A percentile compares a stretch with the other conserved stretches of the same genome.
These are phyloP conservation scores for Populus nigra DNA, from an alignment of 345 rosid species.

Conservation along the genomic window DNA sequence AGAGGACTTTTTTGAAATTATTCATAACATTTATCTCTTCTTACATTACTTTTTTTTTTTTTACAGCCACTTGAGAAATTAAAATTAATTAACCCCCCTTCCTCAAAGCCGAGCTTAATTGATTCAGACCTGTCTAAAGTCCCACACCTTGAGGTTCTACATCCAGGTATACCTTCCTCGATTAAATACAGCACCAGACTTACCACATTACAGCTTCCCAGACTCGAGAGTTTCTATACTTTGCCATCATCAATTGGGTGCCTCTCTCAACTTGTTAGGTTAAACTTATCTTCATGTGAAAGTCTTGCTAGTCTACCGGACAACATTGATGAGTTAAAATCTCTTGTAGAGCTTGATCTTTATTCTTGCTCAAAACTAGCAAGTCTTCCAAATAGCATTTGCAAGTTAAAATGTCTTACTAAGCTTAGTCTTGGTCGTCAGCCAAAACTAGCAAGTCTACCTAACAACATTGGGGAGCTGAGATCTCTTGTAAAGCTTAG, in stretches of 20 bases:
- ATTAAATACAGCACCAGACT: background rate
- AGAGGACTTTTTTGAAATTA: too few species aligned
- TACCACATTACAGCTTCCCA: background rate
- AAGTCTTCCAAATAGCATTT: too few species aligned
- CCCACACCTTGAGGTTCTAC: background rate
- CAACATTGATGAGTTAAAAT: background rate
- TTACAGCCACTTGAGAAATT: background rate
- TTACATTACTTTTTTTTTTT: background rate
- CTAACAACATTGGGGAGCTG: too few species aligned
- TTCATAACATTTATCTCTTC: background rate
- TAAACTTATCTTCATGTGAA: background rate
- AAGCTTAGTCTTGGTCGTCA: too few species aligned
- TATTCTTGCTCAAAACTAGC: too few species aligned
- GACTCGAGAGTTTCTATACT: too few species aligned
- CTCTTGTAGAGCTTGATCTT: background rate
- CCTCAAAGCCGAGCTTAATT: background rate
- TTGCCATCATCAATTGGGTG: too few species aligned
- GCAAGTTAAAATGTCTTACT: too few species aligned
- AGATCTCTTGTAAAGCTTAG: too few species aligned
- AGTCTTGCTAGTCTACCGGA: background rate
- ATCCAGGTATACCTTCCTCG: too few species aligned
- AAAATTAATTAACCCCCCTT: background rate
- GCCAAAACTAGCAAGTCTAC: too few species aligned
- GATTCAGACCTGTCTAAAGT: background rate
- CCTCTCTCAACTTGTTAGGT: background rate